phyloP scores from a whole-genome alignment of 352 stramenopile species.

The Peronosclerospora sorghi region DNA sequence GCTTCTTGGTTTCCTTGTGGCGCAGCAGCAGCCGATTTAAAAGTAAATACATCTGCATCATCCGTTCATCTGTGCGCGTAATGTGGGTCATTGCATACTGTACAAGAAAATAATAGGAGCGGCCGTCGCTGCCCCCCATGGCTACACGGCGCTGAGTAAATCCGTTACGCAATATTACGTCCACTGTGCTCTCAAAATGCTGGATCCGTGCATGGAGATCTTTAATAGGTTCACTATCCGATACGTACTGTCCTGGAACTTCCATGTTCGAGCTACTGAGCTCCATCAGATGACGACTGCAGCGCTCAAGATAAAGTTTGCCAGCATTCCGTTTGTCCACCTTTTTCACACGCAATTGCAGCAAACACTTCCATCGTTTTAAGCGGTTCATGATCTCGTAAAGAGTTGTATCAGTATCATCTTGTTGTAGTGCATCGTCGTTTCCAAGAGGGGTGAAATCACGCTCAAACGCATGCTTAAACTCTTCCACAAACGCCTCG shows the following conservation, averaged over 20 bases:
- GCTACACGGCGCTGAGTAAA: conserved; percentile 87
- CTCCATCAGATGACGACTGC: conserved; percentile 83
- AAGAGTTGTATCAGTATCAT: conserved; percentile 35
- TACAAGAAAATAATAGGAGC: conserved; percentile 86
- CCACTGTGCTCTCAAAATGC: conserved; percentile 82
- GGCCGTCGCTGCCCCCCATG: conserved; percentile 83
- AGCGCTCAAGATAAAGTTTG: conserved; percentile 76
- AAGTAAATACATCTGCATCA: conserved; percentile 89
- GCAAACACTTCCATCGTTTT: conserved; percentile 86
- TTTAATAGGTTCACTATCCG: conserved; percentile 85
- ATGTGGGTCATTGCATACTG: conserved; percentile 90
- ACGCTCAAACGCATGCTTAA: conserved; percentile 76
- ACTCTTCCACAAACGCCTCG: conserved; percentile 77
- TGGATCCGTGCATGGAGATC: conserved; percentile 86
- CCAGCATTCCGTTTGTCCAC: conserved; percentile 56
- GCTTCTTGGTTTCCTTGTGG: conserved; percentile 82
- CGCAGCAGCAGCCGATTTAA: conserved; percentile 77
- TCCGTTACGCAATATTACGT: conserved; percentile 76
- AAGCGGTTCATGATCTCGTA: conserved; percentile 83
- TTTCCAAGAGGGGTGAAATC: conserved; percentile 55
- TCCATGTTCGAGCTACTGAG: conserved; percentile 83
- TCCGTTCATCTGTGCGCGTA: conserved; percentile 89
- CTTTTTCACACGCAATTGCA: conserved; percentile 76
- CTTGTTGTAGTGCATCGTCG: conserved; percentile 16
- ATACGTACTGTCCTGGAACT: conserved; percentile 87